phyloP scores from a whole-genome alignment of 257 asterid genomes.

The Fraxinus excelsior region DNA sequence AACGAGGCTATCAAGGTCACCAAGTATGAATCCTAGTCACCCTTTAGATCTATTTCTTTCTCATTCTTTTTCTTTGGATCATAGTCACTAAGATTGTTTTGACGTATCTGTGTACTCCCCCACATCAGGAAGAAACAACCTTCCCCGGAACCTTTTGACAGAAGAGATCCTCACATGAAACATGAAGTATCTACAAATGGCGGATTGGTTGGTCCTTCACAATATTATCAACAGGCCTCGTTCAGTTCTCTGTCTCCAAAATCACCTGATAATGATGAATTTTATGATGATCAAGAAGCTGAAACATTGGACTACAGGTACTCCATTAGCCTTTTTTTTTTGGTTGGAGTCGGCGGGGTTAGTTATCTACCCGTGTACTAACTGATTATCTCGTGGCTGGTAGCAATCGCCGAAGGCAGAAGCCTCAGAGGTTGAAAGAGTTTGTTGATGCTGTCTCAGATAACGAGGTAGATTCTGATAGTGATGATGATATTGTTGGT shows the following conservation, averaged over 20 bases:
- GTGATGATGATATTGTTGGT: conserved; percentile 94
- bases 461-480: conserved; percentile 73
- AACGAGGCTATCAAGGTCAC: conserved; percentile 90
- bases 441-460: conserved; percentile 76
- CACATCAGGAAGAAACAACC: conserved; percentile 60
- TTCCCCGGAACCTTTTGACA: conserved; percentile 58
- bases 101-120: not conserved
- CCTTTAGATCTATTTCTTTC: not conserved
- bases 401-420: conserved; percentile 81
- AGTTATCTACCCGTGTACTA: conserved; percentile 14
- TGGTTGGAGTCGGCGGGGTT: not conserved
- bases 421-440: conserved; percentile 73
- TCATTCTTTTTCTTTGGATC: conserved; percentile 11
- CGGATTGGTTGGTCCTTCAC: conserved; percentile 68
- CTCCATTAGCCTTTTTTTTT: not conserved
- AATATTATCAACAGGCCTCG: conserved; percentile 41
- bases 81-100: not conserved
- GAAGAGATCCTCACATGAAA: conserved; percentile 54
- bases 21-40: conserved; percentile 57
- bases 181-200: conserved; percentile 67
- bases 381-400: conserved; percentile 21
- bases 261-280: conserved; percentile 60
- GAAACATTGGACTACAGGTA: conserved; percentile 80
- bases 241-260: conserved; percentile 58
- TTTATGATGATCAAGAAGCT: conserved; percentile 44